Conservation (phyloP, 805 yeast species). For the Saturnispora saitoi region DNA sequence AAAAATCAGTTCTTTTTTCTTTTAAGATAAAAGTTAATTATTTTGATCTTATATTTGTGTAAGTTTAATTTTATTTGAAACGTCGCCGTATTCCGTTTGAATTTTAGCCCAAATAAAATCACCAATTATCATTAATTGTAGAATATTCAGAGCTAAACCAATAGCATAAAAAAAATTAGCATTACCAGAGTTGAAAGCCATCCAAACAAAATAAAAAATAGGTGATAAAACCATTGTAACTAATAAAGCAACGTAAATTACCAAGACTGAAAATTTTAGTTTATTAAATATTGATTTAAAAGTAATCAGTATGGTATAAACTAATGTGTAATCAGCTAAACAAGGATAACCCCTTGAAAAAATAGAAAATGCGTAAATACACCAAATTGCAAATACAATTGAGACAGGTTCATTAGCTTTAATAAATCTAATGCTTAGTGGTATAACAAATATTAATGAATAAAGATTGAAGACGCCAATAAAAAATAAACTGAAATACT, state of each 20-base stretch:
- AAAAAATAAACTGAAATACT: constrained; percentile 77
- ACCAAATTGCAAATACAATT: constrained; percentile 30
- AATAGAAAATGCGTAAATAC: constrained; percentile 35
- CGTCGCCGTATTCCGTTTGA: constrained; percentile 44
- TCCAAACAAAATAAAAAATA: constrained; percentile 90
- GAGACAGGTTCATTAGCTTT: constrained; percentile 7
- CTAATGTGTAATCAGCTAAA: constrained; percentile 57
- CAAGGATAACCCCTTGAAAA: constrained; percentile 83
- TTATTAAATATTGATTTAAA: constrained; percentile 23
- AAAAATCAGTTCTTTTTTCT: no score
- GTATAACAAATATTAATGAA: constrained; percentile 55
- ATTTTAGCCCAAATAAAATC: constrained; percentile 81
- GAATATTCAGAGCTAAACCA: constrained; percentile 68
- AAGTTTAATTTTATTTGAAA: constrained; percentile 27
- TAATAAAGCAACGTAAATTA: constrained; percentile 21
- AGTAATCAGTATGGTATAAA: constrained; percentile 25
- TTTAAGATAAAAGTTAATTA: background rate
- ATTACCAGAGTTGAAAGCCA: constrained; percentile 87
- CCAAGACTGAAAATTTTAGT: constrained; percentile 24
- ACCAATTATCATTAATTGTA: constrained; percentile 56
- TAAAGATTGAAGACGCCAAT: constrained; percentile 76
- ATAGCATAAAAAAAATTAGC: constrained; percentile 95
- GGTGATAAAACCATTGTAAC: constrained; percentile 59
- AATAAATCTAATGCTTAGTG: constrained; percentile 61
- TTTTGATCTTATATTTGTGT: constrained; percentile 34